Base-by-base conservation (phyloP, 2,329 filamentous ascomycete species). In the Aspergillus sp. region DNA sequence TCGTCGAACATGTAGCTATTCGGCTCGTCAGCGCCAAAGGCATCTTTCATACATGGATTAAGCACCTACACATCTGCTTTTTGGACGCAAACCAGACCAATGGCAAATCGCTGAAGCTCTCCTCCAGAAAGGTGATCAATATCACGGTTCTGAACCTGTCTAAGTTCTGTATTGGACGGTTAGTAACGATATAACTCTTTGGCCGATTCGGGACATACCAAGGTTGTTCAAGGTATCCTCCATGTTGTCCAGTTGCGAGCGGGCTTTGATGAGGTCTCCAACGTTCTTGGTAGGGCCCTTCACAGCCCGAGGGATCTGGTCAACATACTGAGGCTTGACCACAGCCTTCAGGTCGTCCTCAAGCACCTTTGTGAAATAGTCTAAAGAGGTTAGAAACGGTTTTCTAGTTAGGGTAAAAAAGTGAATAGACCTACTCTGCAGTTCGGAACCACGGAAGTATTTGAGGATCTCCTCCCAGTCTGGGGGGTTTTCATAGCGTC, bases 401-500 rank as follows among this genome's bases (percentile, higher is more conserved):
- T 15, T 23, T 31, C 14, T 8, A 41, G 2, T n/a, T 12, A 11
- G 5, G n/a, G 35, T 15, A 7, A 9, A n/a, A n/a, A 17, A 8
- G 12, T 14, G 25, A 15, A 35, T 48, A 44, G 37, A 68, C 89
- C 70, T 80, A 96, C 91, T 98, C 79, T 99, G 95, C 70, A 99
- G 80, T 76, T 99, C 95, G 43, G 93, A 98, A 60, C 95, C 95
- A 79, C 95, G 89, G 84, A 97, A 99, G 78, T 99, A 90, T 81
- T 95, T 96, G 79, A 99, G 86, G 60, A 99, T 96, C 79, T 98
- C 95, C 80, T 98, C 93, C 95, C 96, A 99, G 76, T 99, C 95
- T 14, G 95, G 96, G 8, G 95, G 93, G 78, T 98, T 96, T 66
- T 98, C 93, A 75, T 90, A 96, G 73, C 90, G 86, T 65, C 96